phyloP scores from a whole-genome alignment of 495 filamentous ascomycete species.

The Beverwykella pulmonaria region DNA sequence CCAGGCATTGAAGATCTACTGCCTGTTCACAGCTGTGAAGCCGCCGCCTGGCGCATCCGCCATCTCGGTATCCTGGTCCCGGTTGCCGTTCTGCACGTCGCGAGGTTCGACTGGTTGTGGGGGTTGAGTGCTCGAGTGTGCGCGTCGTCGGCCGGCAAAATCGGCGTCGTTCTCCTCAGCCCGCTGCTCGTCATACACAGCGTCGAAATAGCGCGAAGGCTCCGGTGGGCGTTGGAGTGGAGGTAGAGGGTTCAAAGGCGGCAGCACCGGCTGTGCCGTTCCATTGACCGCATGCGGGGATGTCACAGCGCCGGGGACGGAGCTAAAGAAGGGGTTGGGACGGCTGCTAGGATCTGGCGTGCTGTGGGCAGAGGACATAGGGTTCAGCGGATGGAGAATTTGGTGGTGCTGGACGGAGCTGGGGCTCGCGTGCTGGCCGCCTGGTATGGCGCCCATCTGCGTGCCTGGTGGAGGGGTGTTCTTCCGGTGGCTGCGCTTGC shows the following conservation, averaged over 20 bases:
- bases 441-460: constrained; percentile 4
- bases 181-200: constrained; percentile 26
- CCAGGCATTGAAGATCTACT: background rate
- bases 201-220: constrained; percentile 24
- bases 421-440: constrained; percentile 22
- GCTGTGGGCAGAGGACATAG: constrained; percentile 36
- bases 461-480: constrained; percentile 29
- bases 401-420: constrained; percentile 18
- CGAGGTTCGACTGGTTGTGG: constrained; percentile 13
- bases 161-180: constrained; percentile 26
- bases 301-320: constrained; percentile 1
- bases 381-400: constrained; percentile 25
- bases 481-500: constrained; percentile 69
- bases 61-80: constrained; percentile 38
- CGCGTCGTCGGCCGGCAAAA: constrained; percentile 22
- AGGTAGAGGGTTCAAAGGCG: constrained; percentile 24
- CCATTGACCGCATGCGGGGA: constrained; percentile 36
- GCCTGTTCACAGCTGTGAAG: constrained; percentile 41
- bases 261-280: constrained; percentile 16
- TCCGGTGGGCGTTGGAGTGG: constrained; percentile 28
- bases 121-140: constrained; percentile 29
- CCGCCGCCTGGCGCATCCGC: constrained; percentile 32
- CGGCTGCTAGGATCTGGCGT: constrained; percentile 34
- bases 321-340: constrained; percentile 28
- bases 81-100: constrained; percentile 42